Percentiles rank a stretch among this genome's conserved stretches.
Evolutionary conservation across 169 alveolate genomes (phyloP).

Genomic region (Theileria parva): DNA sequence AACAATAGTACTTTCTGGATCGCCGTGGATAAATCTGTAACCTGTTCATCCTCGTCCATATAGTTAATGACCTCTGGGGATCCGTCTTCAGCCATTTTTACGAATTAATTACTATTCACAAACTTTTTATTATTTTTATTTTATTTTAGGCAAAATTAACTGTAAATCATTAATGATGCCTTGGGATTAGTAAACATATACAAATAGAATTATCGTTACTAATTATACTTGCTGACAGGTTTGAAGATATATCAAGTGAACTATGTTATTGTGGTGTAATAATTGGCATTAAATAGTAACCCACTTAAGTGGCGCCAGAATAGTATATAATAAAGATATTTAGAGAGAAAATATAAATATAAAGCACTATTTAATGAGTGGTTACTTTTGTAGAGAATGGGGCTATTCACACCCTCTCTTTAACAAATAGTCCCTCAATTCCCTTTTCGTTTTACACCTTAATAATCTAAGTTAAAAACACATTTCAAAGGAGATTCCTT

Average conservation of each 20-base stretch:
- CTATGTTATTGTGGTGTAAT: neutral
- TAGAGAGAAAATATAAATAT: neutral
- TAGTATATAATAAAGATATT: neutral
- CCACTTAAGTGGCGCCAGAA: neutral
- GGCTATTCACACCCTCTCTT: neutral
- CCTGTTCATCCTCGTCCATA: slow-evolving; percentile 43
- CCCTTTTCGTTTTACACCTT: neutral
- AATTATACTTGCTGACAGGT: neutral
- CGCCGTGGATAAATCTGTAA: slow-evolving; percentile 29
- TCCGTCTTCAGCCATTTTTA: slow-evolving; percentile 58
- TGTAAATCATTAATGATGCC: neutral
- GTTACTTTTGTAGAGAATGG: neutral
- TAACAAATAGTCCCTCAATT: neutral
- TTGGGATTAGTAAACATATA: neutral
- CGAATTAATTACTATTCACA: neutral
- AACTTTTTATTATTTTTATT: neutral
- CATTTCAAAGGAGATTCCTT: neutral
- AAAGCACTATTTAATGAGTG: neutral
- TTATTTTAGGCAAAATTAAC: neutral
- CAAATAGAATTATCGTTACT: too few species aligned
- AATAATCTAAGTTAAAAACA: neutral
- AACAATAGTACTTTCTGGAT: slow-evolving; percentile 65
- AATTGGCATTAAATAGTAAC: neutral
- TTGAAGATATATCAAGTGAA: neutral
- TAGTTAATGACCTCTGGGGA: slow-evolving; percentile 56